A percentile compares a stretch with the other conserved stretches of the same genome.
Conservation (phyloP, 352 stramenopile species). For the Phytophthora sp. region DNA sequence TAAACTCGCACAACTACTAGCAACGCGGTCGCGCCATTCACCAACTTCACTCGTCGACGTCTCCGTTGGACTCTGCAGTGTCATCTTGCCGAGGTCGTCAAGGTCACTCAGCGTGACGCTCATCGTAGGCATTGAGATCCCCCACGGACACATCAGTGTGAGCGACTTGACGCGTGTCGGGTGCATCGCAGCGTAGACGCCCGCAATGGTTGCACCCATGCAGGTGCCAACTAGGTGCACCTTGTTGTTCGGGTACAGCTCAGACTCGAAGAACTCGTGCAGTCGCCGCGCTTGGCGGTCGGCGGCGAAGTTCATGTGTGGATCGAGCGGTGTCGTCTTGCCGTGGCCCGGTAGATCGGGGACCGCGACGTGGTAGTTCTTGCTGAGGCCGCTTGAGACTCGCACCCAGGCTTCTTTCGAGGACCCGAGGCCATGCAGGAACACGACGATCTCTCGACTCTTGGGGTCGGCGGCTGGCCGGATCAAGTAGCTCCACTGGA, state of each 20-base stretch:
- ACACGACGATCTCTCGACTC: constrained; percentile 57
- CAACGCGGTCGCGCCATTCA: constrained; percentile 22
- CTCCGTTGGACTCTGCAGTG: constrained; percentile 57
- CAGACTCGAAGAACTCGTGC: constrained; percentile 62
- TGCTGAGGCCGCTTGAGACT: constrained; percentile 45
- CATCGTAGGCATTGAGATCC: constrained; percentile 63
- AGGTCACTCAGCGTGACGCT: constrained; percentile 60
- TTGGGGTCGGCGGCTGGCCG: constrained; percentile 25
- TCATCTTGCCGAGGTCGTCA: constrained; percentile 53
- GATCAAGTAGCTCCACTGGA: constrained; percentile 75
- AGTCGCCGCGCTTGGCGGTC: constrained; percentile 58
- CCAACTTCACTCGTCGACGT: constrained; percentile 47
- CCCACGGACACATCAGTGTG: constrained; percentile 71
- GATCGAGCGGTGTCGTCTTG: constrained; percentile 52
- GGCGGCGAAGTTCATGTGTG: constrained; percentile 49
- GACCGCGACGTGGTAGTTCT: constrained; percentile 58
- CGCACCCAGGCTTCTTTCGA: constrained; percentile 71
- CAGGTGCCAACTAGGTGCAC: constrained; percentile 72
- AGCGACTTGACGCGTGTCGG: constrained; percentile 60
- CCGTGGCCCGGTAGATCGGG: constrained; percentile 72
- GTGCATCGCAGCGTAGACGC: constrained; percentile 69
- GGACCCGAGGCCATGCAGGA: constrained; percentile 70
- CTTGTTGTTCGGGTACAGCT: constrained; percentile 54
- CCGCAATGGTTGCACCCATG: constrained; percentile 75
- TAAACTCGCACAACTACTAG: constrained; percentile 31